Evolutionary conservation across 352 stramenopile genomes (phyloP), one percentile per base, ranked within the genome.

Genomic region (Pythium pyrilobum): DNA sequence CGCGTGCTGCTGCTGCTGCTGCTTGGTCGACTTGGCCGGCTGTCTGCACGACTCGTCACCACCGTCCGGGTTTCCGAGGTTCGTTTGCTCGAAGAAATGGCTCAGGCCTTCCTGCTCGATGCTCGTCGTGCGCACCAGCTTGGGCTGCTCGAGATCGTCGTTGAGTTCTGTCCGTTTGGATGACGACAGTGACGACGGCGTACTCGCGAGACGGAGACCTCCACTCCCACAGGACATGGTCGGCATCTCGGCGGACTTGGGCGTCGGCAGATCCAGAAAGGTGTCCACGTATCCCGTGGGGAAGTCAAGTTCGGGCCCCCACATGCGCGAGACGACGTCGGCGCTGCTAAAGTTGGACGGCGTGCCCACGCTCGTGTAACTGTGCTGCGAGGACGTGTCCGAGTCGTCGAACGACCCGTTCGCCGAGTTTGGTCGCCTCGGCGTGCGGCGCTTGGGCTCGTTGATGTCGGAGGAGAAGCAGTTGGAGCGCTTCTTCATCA

Each of bases 71-170:
- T 55, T 44, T 27, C 70, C 62, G 36, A 89, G 53, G 32, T 79
- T 74, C 3, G 77, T 85, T 39, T 88, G 77, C 44, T 87, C 73
- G 5, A 92, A 65, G 57, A 87, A 89, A 15, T 87, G 67, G 33
- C 79, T 89, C 53, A 89, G 64, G 0, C 77, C 77, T 64, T 92
- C 77, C 51, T 92, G 81, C 38, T 92, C 81, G 21, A 89, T 77
- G 37, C 76, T 89, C 5, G 45, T 82, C 9, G 71, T 87, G 11
- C 77, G 81, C 34, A 89, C 70, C 8, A 88, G 65, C 47, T 72
- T 77, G 50, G 76, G 78, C 33, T 78, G 71, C 8, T 75, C 62
- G 0, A 87, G 52, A 12, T 56, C 46, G 5, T 42, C 34, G 20
- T 20, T 29, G 23, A 16, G 32, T 13, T 48, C 28, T 23, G 46